Conservation (phyloP, 129 eudicot species). For the Flaveria bidentis region DNA sequence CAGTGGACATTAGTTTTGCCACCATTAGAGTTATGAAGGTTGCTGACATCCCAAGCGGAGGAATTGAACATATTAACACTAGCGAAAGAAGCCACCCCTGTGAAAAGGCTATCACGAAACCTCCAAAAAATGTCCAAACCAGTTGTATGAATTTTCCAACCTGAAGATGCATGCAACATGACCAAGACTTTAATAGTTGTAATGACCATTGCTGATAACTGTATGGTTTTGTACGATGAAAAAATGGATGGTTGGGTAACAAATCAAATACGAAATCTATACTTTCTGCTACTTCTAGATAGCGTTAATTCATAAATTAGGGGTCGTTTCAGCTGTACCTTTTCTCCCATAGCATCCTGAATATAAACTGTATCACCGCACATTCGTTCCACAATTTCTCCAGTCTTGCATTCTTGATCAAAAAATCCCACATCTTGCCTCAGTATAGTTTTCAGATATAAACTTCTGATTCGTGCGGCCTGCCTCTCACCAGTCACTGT, state of each 20-base stretch:
- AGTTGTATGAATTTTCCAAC: conserved; percentile 77
- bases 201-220: too few species aligned
- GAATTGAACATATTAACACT: conserved; percentile 64
- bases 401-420: conserved; percentile 69
- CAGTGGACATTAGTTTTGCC: conserved; percentile 51
- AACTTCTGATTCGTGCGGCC: conserved; percentile 67
- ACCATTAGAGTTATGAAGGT: conserved; percentile 47
- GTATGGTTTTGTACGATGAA: too few species aligned
- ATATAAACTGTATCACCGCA: conserved; percentile 76
- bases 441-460: conserved; percentile 63
- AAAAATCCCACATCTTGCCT: conserved; percentile 82
- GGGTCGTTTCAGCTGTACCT: conserved; percentile 40
- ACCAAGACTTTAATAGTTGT: too few species aligned
- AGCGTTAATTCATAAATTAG: too few species aligned
- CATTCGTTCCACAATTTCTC: conserved; percentile 82
- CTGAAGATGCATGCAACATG: conserved; percentile 23
- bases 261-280: not conserved
- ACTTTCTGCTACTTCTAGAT: too few species aligned
- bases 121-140: conserved; percentile 67
- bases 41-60: conserved; percentile 63
- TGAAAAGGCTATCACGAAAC: conserved; percentile 65
- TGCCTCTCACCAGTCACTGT: conserved; percentile 89
- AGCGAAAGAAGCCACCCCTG: conserved; percentile 87
- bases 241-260: not conserved
- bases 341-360: conserved; percentile 95